Conservation (phyloP, 2,329 filamentous ascomycete species). For the Cladophialophora yegresii region DNA sequence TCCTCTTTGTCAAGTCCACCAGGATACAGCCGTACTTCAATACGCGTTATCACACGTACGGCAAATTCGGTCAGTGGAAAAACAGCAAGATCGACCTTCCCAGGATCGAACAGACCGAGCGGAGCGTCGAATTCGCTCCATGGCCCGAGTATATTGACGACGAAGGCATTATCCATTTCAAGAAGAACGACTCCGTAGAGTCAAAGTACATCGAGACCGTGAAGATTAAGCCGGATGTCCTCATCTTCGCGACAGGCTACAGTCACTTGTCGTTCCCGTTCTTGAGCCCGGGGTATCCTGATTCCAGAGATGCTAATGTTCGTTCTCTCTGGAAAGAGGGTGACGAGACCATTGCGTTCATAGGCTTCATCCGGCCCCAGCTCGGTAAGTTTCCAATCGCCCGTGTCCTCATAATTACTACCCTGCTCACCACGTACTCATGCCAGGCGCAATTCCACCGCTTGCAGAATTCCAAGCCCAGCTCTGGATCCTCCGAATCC, state of each 20-base stretch:
- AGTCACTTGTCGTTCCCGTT: conserved; percentile 14
- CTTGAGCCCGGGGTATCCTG: conserved; percentile 8
- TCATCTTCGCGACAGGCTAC: conserved; percentile 17
- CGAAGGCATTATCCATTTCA: conserved; percentile 18
- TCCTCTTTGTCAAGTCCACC: conserved; percentile 20
- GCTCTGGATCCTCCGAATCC: conserved; percentile 16
- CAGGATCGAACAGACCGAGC: conserved; percentile 7
- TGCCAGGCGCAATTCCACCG: conserved; percentile 15
- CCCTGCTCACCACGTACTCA: background rate
- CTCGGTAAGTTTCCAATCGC: conserved; percentile 8
- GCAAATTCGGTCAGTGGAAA: conserved; percentile 3
- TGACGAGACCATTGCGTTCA: conserved; percentile 19
- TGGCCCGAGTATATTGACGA: conserved; percentile 18
- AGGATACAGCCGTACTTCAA: conserved; percentile 14
- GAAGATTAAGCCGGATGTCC: conserved; percentile 14
- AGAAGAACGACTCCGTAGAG: conserved; percentile 13
- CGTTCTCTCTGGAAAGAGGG: conserved; percentile 12
- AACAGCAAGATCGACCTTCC: conserved; percentile 10
- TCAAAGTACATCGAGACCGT: conserved; percentile 11
- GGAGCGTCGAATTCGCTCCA: conserved; percentile 13
- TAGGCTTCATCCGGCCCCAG: conserved; percentile 15
- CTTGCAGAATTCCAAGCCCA: conserved; percentile 19
- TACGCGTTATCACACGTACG: conserved; percentile 8
- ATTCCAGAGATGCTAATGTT: conserved; percentile 15
- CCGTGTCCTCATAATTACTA: background rate